Base-by-base conservation (phyloP, 2,329 filamentous ascomycete species). In the Xylaria polymorpha region DNA sequence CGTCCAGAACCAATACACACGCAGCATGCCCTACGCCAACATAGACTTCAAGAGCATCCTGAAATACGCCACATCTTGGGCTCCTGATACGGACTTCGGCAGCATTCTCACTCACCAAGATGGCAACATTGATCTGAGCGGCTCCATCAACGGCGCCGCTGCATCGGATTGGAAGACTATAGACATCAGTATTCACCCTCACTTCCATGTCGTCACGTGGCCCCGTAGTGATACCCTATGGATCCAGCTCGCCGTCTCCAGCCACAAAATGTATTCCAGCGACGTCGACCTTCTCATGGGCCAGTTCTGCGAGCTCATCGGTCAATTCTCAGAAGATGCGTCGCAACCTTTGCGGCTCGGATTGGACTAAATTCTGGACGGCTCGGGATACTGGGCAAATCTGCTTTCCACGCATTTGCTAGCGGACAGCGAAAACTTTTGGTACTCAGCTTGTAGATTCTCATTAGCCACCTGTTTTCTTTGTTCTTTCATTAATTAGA, bases 41-140 rank as follows among this genome's bases (percentile, higher is more conserved):
- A 29, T 67, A 3, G 62, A 66, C 59, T 66, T 66, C 55, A 18
- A 15, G n/a, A 22, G 32, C n/a, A 69, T 66, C 9, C 1, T 59
- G 3, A 50, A 20, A 29, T 3, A 66, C 2, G 53, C 44, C 10
- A 69, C 63, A 14, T 6, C 39, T 2, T 69, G 63, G 67, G 2
- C 29, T 20, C 29, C 67, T 1, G 53, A 57, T 20, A 66, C 63
- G 39, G 59, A 67, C 0, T 43, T 69, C 20, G 41, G 63, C 48
- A 69, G 63, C 41, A n/a, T 69, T n/a, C 1, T 69, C 5, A 64
- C 53, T 3, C 63, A 66, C 22, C 10, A 66, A 39, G 55, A 67
- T 15, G 39, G 10, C 43, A 69, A 65, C 50, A 32, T 44, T 9
- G 61, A 64, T 39, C 55, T 64, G 22, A 56, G 61, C 25, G 61